Base-by-base conservation (phyloP, 495 filamentous ascomycete species). In the Penicillium atrosanguineum region DNA sequence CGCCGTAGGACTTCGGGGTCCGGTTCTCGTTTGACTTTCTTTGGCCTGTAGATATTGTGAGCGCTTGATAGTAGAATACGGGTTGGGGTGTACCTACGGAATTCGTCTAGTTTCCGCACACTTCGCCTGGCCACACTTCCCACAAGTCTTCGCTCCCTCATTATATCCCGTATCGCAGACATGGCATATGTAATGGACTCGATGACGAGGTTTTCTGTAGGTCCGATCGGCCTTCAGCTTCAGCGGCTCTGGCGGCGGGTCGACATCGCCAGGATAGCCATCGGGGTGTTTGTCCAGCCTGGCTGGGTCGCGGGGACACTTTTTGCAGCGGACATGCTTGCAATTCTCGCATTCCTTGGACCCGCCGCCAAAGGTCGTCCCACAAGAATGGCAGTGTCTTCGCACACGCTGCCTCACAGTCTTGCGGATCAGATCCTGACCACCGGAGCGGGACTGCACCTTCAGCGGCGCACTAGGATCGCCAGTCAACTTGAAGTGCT, bases 301-400 rank as follows among this genome's bases (percentile, higher is more conserved):
- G 26, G 84, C 68, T 42, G 90, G 89, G 52, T 90, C 85, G 38
- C 91, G 75, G 12, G 89, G 90, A 69, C 91, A 96, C 50, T 80
- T 82, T 57, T 83, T 87, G 81, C 92, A 96, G 36, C 89, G 86
- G 23, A 78, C 62, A 71, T 97, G 92, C 39, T 76, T 75, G 66
- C 91, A 95, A 51, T 76, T 80, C 14, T 71, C 69, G 65, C 91
- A 96, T 46, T 85, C 77, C 62, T 83, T 87, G 29, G 74, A 69
- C 31, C 77, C 68, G 8, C 71, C 64, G 12, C 59, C 69, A 66
- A 94, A 96, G 12, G 81, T 60, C 12, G 76, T 82, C 41, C 81
- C 61, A 64, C 92, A 96, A 46, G 81, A 70, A 63, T 95, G 91
- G 65, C 93, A 97, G 50, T 74, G 85, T 19, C 90, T 82, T 18